Evolutionary conservation across 208 protist species (phyloP).

Genomic region (Lotmaria passim): DNA sequence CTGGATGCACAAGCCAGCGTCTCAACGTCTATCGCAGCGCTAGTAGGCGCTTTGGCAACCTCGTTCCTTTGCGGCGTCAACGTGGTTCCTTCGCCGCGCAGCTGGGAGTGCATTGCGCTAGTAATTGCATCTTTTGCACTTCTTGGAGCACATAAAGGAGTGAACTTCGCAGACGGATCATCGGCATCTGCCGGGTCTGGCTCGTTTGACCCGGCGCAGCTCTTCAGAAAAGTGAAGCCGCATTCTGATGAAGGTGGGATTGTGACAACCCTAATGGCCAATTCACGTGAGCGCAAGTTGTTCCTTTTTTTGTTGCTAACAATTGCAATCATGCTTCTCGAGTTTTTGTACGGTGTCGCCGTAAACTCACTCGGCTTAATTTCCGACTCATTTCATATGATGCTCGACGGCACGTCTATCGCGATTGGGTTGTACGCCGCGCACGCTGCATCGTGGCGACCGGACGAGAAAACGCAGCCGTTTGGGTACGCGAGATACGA

Average conservation of each 20-base stretch:
- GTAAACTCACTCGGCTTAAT: conserved; percentile 92
- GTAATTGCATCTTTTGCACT: not conserved
- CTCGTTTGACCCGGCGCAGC: conserved; percentile 17
- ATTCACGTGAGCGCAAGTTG: conserved; percentile 54
- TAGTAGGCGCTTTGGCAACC: not conserved
- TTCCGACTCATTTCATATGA: conserved; percentile 98
- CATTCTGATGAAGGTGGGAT: conserved; percentile 2
- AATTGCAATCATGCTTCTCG: conserved; percentile 78
- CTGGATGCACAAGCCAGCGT: not conserved
- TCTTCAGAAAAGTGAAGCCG: conserved; percentile 23
- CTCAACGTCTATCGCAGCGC: not conserved
- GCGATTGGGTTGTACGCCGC: conserved; percentile 93
- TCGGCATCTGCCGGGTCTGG: not conserved
- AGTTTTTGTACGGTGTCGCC: conserved; percentile 81
- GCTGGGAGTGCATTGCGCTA: conserved; percentile 16
- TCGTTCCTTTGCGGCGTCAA: conserved; percentile 1
- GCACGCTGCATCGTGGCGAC: conserved; percentile 91
- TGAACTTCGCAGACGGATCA: conserved; percentile 5
- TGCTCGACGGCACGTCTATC: conserved; percentile 96
- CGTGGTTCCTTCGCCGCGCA: conserved; percentile 9
- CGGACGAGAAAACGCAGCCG: conserved; percentile 79
- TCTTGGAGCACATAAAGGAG: conserved; percentile 11
- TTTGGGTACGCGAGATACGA: conserved; percentile 89
- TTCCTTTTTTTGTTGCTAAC: conserved; percentile 79
- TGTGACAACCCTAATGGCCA: conserved; percentile 18